phyloP scores from a whole-genome alignment of 2,329 filamentous ascomycete species.

The Stenocarpella maydis region DNA sequence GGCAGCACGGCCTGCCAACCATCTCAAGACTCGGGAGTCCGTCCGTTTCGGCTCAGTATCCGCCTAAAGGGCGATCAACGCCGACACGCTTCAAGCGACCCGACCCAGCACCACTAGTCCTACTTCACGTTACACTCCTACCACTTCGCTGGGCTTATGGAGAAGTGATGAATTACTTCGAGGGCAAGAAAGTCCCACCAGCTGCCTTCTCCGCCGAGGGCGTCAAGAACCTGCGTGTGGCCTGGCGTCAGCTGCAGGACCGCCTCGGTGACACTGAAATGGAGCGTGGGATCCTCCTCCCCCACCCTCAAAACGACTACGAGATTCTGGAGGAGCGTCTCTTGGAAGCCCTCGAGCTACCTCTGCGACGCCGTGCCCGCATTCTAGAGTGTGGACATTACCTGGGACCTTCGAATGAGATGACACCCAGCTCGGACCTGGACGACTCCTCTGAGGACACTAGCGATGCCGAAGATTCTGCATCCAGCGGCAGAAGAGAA shows the following conservation, averaged over 20 bases:
- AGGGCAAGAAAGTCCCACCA: slow-evolving; percentile 38
- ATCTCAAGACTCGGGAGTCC: slow-evolving; percentile 67
- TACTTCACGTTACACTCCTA: slow-evolving; percentile 80
- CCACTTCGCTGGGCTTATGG: slow-evolving; percentile 74
- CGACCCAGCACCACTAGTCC: slow-evolving; percentile 72
- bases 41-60: slow-evolving; percentile 58
- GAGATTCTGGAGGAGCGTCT: slow-evolving; percentile 81
- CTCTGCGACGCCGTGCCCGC: slow-evolving; percentile 67
- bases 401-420: slow-evolving; percentile 65
- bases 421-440: slow-evolving; percentile 50
- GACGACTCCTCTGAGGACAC: slow-evolving; percentile 58
- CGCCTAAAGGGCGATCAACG: slow-evolving; percentile 61
- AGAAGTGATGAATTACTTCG: slow-evolving; percentile 51
- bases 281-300: slow-evolving; percentile 76
- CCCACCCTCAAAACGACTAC: slow-evolving; percentile 82
- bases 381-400: slow-evolving; percentile 83
- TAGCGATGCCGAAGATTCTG: slow-evolving; percentile 35
- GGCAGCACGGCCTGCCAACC: slow-evolving; percentile 51
- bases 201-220: slow-evolving; percentile 50
- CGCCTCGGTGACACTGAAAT: slow-evolving; percentile 77
- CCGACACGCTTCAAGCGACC: slow-evolving; percentile 65
- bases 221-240: slow-evolving; percentile 63
- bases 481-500: slow-evolving; percentile 34
- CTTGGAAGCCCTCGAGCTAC: slow-evolving; percentile 77
- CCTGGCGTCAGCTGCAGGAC: slow-evolving; percentile 73